Evolutionary conservation across 2,329 filamentous ascomycete genomes (phyloP).

Genomic region (Colletotrichum tanaceti): DNA sequence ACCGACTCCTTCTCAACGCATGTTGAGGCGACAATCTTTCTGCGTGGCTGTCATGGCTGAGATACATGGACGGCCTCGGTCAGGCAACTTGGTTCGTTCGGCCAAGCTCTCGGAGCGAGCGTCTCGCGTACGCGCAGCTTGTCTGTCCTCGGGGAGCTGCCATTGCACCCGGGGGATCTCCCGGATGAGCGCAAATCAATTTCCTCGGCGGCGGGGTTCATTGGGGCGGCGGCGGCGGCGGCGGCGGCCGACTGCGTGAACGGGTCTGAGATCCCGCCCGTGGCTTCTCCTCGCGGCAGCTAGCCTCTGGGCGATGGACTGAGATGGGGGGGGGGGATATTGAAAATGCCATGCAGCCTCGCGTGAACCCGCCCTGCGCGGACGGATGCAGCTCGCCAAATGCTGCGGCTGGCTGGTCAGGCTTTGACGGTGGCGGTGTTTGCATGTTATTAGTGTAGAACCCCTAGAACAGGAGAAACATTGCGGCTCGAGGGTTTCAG

Average conservation of each 20-base stretch:
- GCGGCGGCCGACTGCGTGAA: conserved; percentile 24
- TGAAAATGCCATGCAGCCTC: conserved; percentile 23
- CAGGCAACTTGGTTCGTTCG: not conserved
- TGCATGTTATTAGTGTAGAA: not conserved
- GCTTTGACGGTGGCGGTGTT: not conserved
- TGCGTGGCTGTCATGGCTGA: conserved; percentile 2
- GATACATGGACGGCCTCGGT: conserved; percentile 12
- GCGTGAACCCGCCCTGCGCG: conserved; percentile 7
- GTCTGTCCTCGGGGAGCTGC: conserved; percentile 10
- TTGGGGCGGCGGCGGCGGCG: conserved; percentile 10
- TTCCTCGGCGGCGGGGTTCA: conserved; percentile 12
- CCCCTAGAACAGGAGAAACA: not conserved
- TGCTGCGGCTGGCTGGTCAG: conserved; percentile 1
- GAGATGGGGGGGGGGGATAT: no score
- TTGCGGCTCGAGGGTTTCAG: not conserved
- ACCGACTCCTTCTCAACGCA: not conserved
- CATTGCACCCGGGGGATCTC: not conserved
- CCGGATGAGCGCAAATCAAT: conserved; percentile 4
- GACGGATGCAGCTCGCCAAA: conserved; percentile 24
- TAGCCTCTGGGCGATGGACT: not conserved
- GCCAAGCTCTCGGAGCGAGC: conserved; percentile 4
- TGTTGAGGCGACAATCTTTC: no score
- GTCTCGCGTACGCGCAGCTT: conserved; percentile 14
- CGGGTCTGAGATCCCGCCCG: not conserved
- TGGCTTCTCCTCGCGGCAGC: conserved; percentile 15